Conservation (phyloP, 1,284 basidiomycete genomes). For the Dichomitus squalens region DNA sequence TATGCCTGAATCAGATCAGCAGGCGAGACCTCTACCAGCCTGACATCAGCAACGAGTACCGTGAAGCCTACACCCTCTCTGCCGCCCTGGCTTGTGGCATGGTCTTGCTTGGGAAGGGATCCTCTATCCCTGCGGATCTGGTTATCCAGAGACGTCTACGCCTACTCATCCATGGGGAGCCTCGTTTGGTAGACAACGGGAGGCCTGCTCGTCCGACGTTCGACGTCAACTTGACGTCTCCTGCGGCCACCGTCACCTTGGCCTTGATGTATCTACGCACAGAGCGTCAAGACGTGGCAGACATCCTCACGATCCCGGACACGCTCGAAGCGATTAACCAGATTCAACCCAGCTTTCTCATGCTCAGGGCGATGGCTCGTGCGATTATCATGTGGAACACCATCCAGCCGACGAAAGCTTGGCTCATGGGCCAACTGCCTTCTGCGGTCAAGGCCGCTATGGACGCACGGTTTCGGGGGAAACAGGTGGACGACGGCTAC, state of each 20-base stretch:
- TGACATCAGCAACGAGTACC: conserved; percentile 81
- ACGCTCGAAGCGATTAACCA: conserved; percentile 79
- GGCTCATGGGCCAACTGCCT: conserved; percentile 82
- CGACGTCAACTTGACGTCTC: conserved; percentile 86
- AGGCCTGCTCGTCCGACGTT: conserved; percentile 53
- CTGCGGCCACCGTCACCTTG: conserved; percentile 88
- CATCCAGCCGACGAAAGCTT: conserved; percentile 73
- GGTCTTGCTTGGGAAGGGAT: conserved; percentile 92
- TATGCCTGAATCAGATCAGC: conserved; percentile 85
- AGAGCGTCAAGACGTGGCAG: conserved; percentile 81
- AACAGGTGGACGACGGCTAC: conserved; percentile 70
- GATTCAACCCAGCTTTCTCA: conserved; percentile 86
- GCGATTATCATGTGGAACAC: conserved; percentile 88
- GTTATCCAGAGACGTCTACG: conserved; percentile 68
- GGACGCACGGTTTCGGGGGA: conserved; percentile 51
- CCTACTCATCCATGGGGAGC: conserved; percentile 74
- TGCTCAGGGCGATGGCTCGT: conserved; percentile 79
- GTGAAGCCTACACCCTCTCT: conserved; percentile 91
- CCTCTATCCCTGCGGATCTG: conserved; percentile 75
- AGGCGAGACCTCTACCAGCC: conserved; percentile 76
- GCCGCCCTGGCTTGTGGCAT: conserved; percentile 92
- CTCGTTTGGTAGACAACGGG: conserved; percentile 33
- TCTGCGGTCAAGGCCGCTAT: conserved; percentile 62
- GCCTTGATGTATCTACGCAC: conserved; percentile 93
- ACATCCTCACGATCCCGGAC: conserved; percentile 82